Conservation (phyloP, 2,329 filamentous ascomycete species). For the Fusarium keratoplasticum region DNA sequence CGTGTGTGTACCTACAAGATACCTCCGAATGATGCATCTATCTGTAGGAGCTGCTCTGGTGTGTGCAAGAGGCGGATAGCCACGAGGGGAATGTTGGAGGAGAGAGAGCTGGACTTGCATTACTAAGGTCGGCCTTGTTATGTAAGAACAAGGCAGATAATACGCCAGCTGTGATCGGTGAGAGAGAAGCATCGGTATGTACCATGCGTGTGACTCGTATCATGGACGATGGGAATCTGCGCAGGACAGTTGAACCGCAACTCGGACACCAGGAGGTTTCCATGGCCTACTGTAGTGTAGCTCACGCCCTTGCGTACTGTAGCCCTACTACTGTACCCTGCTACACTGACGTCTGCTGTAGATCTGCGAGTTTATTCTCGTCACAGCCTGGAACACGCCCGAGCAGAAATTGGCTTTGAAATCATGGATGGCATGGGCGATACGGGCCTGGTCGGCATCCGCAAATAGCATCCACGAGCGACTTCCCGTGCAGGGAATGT, state of each 20-base stretch:
- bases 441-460: background rate
- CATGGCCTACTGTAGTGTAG: background rate
- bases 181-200: conserved; percentile 2
- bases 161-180: conserved; percentile 5
- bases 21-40: background rate
- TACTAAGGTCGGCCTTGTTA: conserved; percentile 10
- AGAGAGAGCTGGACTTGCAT: conserved; percentile 6
- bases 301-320: background rate
- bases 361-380: background rate
- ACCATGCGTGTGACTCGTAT: conserved; percentile 20
- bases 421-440: background rate
- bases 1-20: conserved; percentile 1
- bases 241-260: background rate
- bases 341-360: background rate
- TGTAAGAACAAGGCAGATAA: background rate
- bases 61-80: conserved; percentile 4
- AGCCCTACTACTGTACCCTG: background rate
- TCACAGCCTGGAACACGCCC: background rate
- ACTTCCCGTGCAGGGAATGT: conserved; percentile 32
- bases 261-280: background rate
- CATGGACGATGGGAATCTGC: background rate
- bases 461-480: conserved; percentile 35
- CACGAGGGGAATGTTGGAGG: conserved; percentile 9
- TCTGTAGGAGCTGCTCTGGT: background rate
- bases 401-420: conserved; percentile 9